Base-by-base conservation (phyloP, 257 asterid genomes). In the Voacanga thouarsii region DNA sequence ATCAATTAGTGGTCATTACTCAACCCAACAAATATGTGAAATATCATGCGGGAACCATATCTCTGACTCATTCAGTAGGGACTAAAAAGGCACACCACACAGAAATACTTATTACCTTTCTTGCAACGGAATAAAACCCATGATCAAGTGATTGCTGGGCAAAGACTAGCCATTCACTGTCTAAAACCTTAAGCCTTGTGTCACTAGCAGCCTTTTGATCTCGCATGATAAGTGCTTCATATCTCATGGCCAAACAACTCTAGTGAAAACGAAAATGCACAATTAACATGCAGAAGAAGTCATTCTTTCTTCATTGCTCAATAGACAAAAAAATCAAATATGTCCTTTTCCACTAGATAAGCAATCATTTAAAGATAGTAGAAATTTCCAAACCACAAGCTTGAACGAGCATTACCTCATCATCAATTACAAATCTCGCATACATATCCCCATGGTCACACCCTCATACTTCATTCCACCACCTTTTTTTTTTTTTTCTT, bases 181-280 rank as follows among this genome's bases (percentile, higher is more conserved):
- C 75, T 63, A 88, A 86, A 82, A 94, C 98, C 80, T 82, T 85
- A 63, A 92, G 92, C 83, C 81, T 82, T 26, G 82, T 81, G 83
- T 92, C 84, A 80, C 75, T 15, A 23, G 81, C 57, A 43, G 94
- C 78, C 85, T 80, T 86, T 64, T 88, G 84, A 43, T 94, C 94
- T 84, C 97, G 88, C 97, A 94, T 79, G 76, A 89, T 79, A 82
- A 94, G 79, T 70, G 97, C 98, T 80, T 94, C 98, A 63, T 94
- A 94, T 84, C 97, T 86, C 95, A 94, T 83, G 53, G 97, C 91
- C 89, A 94, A 85, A 87, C 92, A 94, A 87, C 93, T 91, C 98
- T 92, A 85, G 26, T 43, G 60, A 77, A 79, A 61, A 49, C 60
- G 72, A 69, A 80, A 80, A 76, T 53, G 72, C 75, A 78, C 53